These are phyloP conservation scores for Penicillium flavigenum DNA, from an alignment of 495 filamentous ascomycete genomes.

Conservation along the genomic window DNA sequence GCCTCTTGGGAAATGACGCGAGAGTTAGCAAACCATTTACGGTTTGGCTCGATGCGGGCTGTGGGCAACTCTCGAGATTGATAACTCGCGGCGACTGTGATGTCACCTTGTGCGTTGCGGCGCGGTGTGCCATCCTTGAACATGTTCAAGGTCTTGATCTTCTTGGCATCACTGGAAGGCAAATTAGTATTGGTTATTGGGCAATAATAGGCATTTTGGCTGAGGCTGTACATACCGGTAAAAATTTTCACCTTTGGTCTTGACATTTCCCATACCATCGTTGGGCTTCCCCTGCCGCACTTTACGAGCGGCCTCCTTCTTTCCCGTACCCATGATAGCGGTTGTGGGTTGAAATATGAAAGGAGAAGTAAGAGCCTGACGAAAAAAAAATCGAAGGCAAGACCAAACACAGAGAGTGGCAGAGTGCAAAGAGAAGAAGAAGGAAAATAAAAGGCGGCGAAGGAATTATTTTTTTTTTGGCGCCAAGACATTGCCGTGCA, in stretches of 20 bases:
- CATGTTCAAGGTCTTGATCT: conserved; percentile 81
- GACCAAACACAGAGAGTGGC: conserved; percentile 36
- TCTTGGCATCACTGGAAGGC: conserved; percentile 68
- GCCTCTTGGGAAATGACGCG: conserved; percentile 69
- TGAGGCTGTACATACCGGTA: conserved; percentile 57
- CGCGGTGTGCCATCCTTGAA: conserved; percentile 78
- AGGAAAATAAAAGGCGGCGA: conserved; percentile 32
- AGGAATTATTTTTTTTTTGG: conserved; percentile 36
- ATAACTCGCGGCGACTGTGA: conserved; percentile 81
- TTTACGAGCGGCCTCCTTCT: conserved; percentile 86
- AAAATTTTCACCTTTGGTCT: conserved; percentile 93
- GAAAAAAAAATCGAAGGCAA: conserved; percentile 31
- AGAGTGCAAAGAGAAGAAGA: conserved; percentile 38
- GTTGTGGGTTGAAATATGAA: conserved; percentile 19
- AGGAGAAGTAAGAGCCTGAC: conserved; percentile 20
- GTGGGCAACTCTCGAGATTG: conserved; percentile 76
- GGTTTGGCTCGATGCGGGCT: conserved; percentile 88
- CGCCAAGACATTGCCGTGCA: conserved; percentile 42
- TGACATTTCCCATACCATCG: conserved; percentile 88
- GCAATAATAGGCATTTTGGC: background rate
- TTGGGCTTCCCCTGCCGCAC: conserved; percentile 75
- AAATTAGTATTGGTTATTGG: conserved; percentile 19
- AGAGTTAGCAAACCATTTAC: conserved; percentile 80
- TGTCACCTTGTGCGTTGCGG: conserved; percentile 70
- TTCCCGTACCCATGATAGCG: conserved; percentile 82